Percentiles rank a stretch among this genome's conserved stretches.
These are phyloP conservation scores for Fraxinus quadrangulata DNA, from an alignment of 257 asterid genomes.

Conservation along the genomic window DNA sequence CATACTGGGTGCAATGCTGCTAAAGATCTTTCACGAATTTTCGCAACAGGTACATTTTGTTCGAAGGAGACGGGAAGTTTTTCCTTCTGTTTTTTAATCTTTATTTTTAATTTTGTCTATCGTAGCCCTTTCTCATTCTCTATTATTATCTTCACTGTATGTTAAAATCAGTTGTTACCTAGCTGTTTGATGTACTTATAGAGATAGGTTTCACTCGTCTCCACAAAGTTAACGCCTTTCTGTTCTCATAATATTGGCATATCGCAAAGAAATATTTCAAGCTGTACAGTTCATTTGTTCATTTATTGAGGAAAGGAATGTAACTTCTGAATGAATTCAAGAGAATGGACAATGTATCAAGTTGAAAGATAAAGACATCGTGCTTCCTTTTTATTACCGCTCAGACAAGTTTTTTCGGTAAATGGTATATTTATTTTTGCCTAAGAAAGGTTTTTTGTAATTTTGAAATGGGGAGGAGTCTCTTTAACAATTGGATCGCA, in stretches of 20 bases:
- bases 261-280: slow-evolving; percentile 30
- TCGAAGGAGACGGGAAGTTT: slow-evolving; percentile 25
- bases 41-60: slow-evolving; percentile 30
- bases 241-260: slow-evolving; percentile 26
- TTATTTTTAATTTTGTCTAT: not conserved
- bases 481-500: too few species aligned
- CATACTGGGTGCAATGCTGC: not conserved
- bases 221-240: slow-evolving; percentile 27
- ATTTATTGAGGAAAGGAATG: slow-evolving; percentile 40
- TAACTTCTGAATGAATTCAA: slow-evolving; percentile 28
- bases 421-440: not conserved
- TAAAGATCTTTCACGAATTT: slow-evolving; percentile 15
- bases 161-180: slow-evolving; percentile 39
- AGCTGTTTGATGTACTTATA: slow-evolving; percentile 48
- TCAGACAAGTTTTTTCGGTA: not conserved
- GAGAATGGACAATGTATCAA: slow-evolving; percentile 10
- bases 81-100: not conserved
- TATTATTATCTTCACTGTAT: slow-evolving; percentile 35
- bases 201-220: slow-evolving; percentile 44
- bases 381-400: not conserved
- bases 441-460: too few species aligned
- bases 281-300: slow-evolving; percentile 65
- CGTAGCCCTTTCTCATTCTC: not conserved
- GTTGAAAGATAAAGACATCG: slow-evolving; percentile 14
- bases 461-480: not conserved